These are phyloP conservation scores for Leccinum incarnatum DNA, from an alignment of 768 basidiomycete species.

Conservation along the genomic window DNA sequence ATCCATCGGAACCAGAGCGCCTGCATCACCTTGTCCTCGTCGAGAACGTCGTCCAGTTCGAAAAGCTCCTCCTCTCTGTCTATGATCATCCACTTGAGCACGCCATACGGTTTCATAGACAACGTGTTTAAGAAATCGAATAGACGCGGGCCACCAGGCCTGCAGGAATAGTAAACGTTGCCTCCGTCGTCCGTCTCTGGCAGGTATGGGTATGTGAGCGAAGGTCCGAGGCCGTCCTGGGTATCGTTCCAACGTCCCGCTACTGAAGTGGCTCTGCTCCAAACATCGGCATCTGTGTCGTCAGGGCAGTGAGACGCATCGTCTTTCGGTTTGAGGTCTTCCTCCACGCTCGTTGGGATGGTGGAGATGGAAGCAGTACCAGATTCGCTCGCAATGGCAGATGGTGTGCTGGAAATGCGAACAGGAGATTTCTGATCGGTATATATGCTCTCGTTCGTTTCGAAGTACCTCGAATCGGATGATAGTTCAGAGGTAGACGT, in stretches of 20 bases:
- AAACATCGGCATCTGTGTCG: not conserved
- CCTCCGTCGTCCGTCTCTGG: conserved; percentile 45
- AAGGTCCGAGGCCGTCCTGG: conserved; percentile 49
- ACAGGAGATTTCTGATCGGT: conserved; percentile 2
- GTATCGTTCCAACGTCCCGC: conserved; percentile 28
- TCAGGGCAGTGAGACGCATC: conserved; percentile 2
- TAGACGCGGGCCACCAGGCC: conserved; percentile 61
- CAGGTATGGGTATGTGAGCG: conserved; percentile 49
- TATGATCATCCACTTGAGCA: conserved; percentile 65
- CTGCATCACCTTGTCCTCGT: conserved; percentile 77
- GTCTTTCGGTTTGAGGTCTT: conserved; percentile 25
- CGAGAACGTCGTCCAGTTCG: conserved; percentile 64
- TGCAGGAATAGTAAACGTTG: conserved; percentile 56
- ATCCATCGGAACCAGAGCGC: conserved; percentile 81
- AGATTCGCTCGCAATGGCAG: conserved; percentile 8
- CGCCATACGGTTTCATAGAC: conserved; percentile 59
- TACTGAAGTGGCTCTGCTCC: conserved; percentile 2
- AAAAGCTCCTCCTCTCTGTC: conserved; percentile 77
- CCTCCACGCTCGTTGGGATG: conserved; percentile 11
- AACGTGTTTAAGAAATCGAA: conserved; percentile 63
- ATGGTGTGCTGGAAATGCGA: conserved; percentile 14
- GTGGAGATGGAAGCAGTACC: conserved; percentile 2
- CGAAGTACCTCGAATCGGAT: not conserved
- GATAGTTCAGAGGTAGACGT: conserved; percentile 5
- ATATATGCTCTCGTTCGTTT: not conserved